These are phyloP conservation scores for Aspergillus panamensis DNA, from an alignment of 495 filamentous ascomycete species.

Conservation along the genomic window DNA sequence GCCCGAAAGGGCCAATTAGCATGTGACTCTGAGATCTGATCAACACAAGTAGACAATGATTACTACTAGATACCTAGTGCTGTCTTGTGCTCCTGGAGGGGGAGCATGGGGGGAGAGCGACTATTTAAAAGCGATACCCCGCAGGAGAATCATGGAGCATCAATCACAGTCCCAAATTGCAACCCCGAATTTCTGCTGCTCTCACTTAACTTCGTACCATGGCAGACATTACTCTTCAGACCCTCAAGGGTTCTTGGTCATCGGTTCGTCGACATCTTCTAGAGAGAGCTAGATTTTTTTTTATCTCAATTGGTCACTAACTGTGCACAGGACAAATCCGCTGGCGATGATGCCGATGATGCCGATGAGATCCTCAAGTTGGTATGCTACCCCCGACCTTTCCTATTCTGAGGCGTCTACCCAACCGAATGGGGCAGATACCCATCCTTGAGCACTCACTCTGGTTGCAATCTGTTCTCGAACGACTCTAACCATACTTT, in stretches of 20 bases:
- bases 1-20: too few relatives aligned
- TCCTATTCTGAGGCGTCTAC: background rate
- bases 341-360: background rate
- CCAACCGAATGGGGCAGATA: background rate
- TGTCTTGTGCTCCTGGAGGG: too few relatives aligned
- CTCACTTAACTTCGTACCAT: too few relatives aligned
- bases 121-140: too few relatives aligned
- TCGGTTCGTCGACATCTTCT: background rate
- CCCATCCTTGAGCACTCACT: background rate
- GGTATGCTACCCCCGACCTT: background rate
- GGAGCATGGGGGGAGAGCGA: too few relatives aligned
- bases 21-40: too few relatives aligned
- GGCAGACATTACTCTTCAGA: conserved; percentile 8
- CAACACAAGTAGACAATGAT: too few relatives aligned
- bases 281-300: background rate
- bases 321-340: conserved; percentile 3
- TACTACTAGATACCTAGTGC: too few relatives aligned
- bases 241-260: conserved; percentile 11
- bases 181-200: too few relatives aligned
- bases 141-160: too few relatives aligned
- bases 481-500: background rate
- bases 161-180: too few relatives aligned
- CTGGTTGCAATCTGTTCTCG: background rate
- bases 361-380: conserved; percentile 4
- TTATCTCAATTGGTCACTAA: background rate